These are phyloP conservation scores for Rehmannia glutinosa DNA, from an alignment of 257 asterid genomes.

Conservation along the genomic window DNA sequence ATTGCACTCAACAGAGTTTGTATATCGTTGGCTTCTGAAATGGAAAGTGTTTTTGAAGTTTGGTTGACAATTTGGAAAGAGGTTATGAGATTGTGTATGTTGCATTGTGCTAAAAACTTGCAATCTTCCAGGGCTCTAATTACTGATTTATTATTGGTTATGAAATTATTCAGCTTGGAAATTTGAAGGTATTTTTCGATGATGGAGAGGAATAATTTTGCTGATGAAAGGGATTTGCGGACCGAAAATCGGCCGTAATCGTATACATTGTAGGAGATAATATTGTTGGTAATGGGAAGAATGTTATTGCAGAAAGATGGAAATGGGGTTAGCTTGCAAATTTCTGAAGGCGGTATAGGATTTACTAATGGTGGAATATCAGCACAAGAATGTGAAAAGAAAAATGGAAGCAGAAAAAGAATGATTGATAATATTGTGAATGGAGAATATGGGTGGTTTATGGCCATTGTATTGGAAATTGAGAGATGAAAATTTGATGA, in stretches of 20 bases:
- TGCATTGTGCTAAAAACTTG: conserved; percentile 44
- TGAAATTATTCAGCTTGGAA: conserved; percentile 24
- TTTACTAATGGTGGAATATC: no score
- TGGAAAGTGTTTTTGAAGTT: conserved; percentile 32
- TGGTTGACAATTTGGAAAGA: conserved; percentile 26
- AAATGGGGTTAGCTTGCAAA: conserved; percentile 53
- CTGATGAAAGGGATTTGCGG: conserved; percentile 41
- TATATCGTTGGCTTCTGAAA: conserved; percentile 43
- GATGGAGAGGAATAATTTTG: conserved; percentile 41
- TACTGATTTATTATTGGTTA: no score
- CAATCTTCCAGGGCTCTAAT: conserved; percentile 71
- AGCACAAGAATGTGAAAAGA: conserved; percentile 6
- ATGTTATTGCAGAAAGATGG: conserved; percentile 49
- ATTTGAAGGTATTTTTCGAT: conserved; percentile 32
- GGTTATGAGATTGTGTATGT: conserved; percentile 40
- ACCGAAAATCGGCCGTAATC: conserved; percentile 59
- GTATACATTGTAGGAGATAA: conserved; percentile 50
- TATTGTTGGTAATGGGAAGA: conserved; percentile 37
- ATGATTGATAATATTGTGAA: neutral
- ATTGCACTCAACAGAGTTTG: conserved; percentile 69
- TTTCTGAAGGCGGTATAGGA: conserved; percentile 32
- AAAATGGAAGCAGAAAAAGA: conserved; percentile 3
- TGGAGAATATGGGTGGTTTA: neutral
- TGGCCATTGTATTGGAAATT: conserved; percentile 15
- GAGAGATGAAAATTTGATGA: neutral